Evolutionary conservation across 176 grass and related monocot species (phyloP), one percentile per base, ranked within the genome.

Genomic region (Cymbopogon citratus): DNA sequence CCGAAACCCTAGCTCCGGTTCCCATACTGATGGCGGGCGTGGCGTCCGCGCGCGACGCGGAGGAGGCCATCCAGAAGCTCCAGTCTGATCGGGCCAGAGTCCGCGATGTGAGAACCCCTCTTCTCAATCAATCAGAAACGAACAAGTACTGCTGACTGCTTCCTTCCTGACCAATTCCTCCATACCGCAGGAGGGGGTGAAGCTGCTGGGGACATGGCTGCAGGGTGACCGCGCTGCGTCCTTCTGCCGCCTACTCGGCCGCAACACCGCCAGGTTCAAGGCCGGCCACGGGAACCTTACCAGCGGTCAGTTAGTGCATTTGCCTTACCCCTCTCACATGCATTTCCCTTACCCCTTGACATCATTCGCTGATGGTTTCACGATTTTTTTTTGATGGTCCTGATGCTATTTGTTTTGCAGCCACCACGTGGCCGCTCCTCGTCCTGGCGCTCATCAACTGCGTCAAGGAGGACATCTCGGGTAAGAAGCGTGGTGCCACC

Each of bases 21-120:
- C 63, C 31, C n/a, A 31, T 36, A 11, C 10, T 12, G 46, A 54
- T 78, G 74, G 57, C 77, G 38, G 39, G 64, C 26, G 93, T 87
- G 85, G 87, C 85, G 77, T 89, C 87, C 33, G 75, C 89, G 63
- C 85, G 83, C 71, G 91, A 97, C 61, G 80, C 90, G 18, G 84
- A 90, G 49, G 91, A 90, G 38, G 80, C 94, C 80, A 77, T 94
- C 85, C 69, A 88, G 83, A 90, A 88, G 87, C 91, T 97, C 79
- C 87, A 88, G n/a, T 97, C 94, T 69, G 91, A 97, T 61, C 89
- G 89, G 61, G 84, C 83, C 44, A 88, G 83, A 65, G 23, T 46
- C 65, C 89, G 94, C 76, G 94, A 97, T 60, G 94, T 97, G 79
- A 91, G 48, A 41, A 31, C 43, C 3, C 33, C 3, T n/a, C 63